Evolutionary conservation across 2,329 filamentous ascomycete species (phyloP).

Genomic region (Pseudopyricularia javanii): DNA sequence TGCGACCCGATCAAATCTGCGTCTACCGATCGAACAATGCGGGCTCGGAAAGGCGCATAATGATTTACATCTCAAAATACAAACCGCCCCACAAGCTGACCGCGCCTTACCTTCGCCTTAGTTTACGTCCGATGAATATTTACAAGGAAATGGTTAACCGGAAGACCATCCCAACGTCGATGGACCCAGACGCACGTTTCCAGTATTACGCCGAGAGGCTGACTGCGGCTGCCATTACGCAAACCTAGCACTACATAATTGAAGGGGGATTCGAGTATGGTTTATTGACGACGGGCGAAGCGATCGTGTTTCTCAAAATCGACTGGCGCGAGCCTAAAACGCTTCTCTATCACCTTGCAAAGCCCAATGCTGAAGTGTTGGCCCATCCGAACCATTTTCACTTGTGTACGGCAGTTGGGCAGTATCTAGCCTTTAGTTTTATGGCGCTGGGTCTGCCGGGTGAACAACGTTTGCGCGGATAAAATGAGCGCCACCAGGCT

Average conservation of each 20-base stretch:
- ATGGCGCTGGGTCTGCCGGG: conserved; percentile 11
- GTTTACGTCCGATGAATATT: conserved; percentile 19
- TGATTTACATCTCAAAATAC: conserved; percentile 26
- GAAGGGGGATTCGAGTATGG: conserved; percentile 28
- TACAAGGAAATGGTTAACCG: conserved; percentile 9
- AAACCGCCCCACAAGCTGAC: conserved; percentile 35
- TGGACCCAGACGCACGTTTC: conserved; percentile 17
- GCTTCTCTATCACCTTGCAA: conserved; percentile 18
- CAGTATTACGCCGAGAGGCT: conserved; percentile 23
- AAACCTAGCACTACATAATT: conserved; percentile 38
- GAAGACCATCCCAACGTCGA: conserved; percentile 12
- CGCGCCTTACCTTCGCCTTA: conserved; percentile 23
- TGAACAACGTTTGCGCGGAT: too few relatives aligned
- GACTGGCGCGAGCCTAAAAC: conserved; percentile 11
- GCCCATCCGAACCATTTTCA: conserved; percentile 9
- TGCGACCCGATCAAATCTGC: conserved; percentile 21
- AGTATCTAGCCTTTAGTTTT: conserved; percentile 17
- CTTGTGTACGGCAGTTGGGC: conserved; percentile 14
- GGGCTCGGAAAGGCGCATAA: conserved; percentile 5
- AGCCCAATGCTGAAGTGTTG: conserved; percentile 13
- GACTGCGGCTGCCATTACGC: conserved; percentile 27
- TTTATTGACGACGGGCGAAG: conserved; percentile 26
- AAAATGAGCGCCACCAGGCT: too few relatives aligned
- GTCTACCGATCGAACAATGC: conserved; percentile 9
- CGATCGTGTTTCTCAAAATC: conserved; percentile 27